Percentiles rank a stretch among this genome's conserved stretches.
phyloP scores from a whole-genome alignment of 108 stramenopile species.

The Nitzschia inconspicua region DNA sequence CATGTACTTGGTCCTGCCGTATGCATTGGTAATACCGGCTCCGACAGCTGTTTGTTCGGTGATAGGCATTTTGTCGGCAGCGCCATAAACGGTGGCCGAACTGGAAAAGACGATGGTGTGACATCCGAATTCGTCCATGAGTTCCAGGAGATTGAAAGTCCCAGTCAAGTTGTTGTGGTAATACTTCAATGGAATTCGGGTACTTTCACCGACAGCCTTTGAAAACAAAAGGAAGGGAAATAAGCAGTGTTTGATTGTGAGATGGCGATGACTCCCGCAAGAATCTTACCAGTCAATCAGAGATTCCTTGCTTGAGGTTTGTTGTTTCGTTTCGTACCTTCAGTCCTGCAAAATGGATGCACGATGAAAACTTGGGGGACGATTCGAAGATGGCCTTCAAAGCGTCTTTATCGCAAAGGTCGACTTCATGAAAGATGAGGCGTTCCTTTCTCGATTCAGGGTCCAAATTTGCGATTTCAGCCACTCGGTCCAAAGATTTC shows the following conservation, averaged over 20 bases:
- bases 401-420: conserved; percentile 61
- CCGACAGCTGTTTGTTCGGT: conserved; percentile 84
- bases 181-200: conserved; percentile 87
- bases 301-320: neutral
- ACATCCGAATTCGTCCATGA: conserved; percentile 91
- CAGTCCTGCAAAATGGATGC: conserved; percentile 98
- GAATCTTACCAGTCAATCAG: neutral
- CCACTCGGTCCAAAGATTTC: conserved; percentile 71
- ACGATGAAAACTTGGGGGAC: conserved; percentile 73
- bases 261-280: neutral
- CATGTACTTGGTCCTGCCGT: conserved; percentile 98
- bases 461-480: conserved; percentile 53
- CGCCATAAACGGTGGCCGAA: conserved; percentile 98
- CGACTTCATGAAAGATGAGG: conserved; percentile 69
- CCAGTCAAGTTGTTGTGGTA: conserved; percentile 92
- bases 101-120: conserved; percentile 90
- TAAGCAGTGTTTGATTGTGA: conserved; percentile 1
- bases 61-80: conserved; percentile 86
- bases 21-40: conserved; percentile 96
- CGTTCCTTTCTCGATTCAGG: conserved; percentile 44
- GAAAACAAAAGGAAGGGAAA: neutral
- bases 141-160: conserved; percentile 77
- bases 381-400: conserved; percentile 72
- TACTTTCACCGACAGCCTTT: conserved; percentile 93
- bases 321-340: conserved; percentile 45